Evolutionary conservation across 441 rosid species (phyloP).

Genomic region (Populus hybrid): DNA sequence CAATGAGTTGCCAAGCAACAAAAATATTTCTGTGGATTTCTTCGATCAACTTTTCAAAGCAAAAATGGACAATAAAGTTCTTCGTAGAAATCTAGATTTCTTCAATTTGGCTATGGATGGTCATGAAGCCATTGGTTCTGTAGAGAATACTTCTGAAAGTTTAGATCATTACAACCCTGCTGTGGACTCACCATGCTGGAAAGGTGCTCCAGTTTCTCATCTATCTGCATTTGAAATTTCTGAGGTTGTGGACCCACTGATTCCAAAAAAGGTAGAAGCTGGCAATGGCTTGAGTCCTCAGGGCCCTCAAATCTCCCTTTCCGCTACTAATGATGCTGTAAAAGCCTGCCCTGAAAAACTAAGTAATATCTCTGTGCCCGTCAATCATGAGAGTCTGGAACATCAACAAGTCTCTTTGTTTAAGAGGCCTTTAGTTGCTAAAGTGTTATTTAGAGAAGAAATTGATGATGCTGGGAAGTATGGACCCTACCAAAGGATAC

Average conservation of each 20-base stretch:
- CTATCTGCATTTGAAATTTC: constrained; percentile 32
- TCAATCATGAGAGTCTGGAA: constrained; percentile 26
- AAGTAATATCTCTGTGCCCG: constrained; percentile 21
- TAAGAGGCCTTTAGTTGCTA: constrained; percentile 30
- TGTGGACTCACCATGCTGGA: constrained; percentile 63
- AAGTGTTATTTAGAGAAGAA: constrained; percentile 27
- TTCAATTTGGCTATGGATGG: constrained; percentile 31
- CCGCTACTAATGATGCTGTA: constrained; percentile 23
- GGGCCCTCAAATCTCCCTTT: constrained; percentile 31
- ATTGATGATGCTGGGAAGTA: constrained; percentile 27
- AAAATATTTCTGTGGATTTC: constrained; percentile 25
- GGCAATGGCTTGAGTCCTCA: constrained; percentile 31
- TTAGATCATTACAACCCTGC: constrained; percentile 37
- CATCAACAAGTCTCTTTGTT: constrained; percentile 29
- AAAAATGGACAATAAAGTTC: constrained; percentile 29
- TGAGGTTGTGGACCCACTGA: constrained; percentile 24
- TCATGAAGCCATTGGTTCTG: constrained; percentile 30
- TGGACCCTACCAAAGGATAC: constrained; percentile 24
- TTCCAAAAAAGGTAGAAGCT: constrained; percentile 34
- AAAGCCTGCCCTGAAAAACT: constrained; percentile 33
- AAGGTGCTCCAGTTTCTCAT: constrained; percentile 43
- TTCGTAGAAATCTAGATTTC: constrained; percentile 33
- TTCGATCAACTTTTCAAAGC: constrained; percentile 21
- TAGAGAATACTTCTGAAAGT: constrained; percentile 40
- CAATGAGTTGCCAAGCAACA: constrained; percentile 26